Evolutionary conservation across 208 protist species (phyloP), one percentile per base, ranked within the genome.

Genomic region (Leishmania aethiopica): DNA sequence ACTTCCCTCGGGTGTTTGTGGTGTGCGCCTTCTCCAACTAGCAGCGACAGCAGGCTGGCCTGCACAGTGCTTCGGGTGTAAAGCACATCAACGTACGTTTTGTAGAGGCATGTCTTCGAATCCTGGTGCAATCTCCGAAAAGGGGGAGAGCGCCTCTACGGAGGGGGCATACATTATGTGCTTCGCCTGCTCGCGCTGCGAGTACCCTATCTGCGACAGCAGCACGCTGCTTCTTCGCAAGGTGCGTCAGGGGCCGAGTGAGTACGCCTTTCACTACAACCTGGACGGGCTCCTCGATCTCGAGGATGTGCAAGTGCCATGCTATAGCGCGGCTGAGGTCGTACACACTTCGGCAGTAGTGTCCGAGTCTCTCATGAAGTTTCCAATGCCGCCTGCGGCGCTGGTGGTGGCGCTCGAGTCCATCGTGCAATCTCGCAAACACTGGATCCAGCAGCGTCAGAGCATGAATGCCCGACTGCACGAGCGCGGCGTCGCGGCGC

Each of bases 131-230:
- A 19, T 6, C 22, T 28, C 75, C 25, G 22, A n/a, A 47, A 19
- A 37, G 75, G 74, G 8, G 55, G 37, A 28, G 57, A 51, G 19
- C 10, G 55, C 22, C 22, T 59, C 47, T 25, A 47, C 75, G 17
- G 60, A 72, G 0, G 40, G 72, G 0, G 57, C 79, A 8, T 66
- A 79, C 76, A 81, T 87, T 7, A 78, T 88, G 42, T 97, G 89
- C 80, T 97, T 97, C 78, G 88, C 89, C 8, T 97, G 94, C 81
- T 88, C 88, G 7, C 88, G 94, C 32, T 97, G 94, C 75, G 89
- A 95, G 77, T 94, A 94, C 85, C 94, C 94, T 1, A 88, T 97
- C 66, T 97, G 94, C 82, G 77, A 83, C 32, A 80, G 82, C 47
- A 81, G 67, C 35, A 89, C 95, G 73, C 42, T 97, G 64, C 17